phyloP scores from a whole-genome alignment of 2,329 filamentous ascomycete genomes.

The Diaporthe ilicicola region DNA sequence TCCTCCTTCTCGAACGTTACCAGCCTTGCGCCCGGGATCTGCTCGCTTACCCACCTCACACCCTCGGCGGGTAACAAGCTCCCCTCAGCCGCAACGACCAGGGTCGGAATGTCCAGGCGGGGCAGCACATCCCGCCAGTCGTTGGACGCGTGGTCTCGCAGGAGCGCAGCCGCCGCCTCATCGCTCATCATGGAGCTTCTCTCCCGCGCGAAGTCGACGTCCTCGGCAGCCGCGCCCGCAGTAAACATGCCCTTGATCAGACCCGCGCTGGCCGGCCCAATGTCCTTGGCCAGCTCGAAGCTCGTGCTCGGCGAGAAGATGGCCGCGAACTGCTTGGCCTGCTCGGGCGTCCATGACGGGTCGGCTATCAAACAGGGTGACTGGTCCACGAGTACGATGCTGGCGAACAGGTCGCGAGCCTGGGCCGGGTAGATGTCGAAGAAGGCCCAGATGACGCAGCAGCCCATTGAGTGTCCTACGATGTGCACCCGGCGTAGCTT shows the following conservation, averaged over 20 bases:
- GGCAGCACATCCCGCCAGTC: conserved; percentile 44
- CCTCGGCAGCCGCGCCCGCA: conserved; percentile 34
- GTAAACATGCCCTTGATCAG: conserved; percentile 40
- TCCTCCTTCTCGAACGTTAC: conserved; percentile 43
- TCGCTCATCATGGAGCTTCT: conserved; percentile 41
- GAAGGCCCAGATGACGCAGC: conserved; percentile 43
- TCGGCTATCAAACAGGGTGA: conserved; percentile 38
- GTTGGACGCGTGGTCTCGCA: conserved; percentile 39
- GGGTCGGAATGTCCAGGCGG: conserved; percentile 39
- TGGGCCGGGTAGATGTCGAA: conserved; percentile 42
- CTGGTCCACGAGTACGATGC: conserved; percentile 44
- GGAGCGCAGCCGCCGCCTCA: conserved; percentile 37
- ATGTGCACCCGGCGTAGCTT: conserved; percentile 42
- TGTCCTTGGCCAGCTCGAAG: conserved; percentile 36
- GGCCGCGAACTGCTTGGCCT: conserved; percentile 35
- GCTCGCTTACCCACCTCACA: conserved; percentile 39
- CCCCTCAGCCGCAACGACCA: conserved; percentile 39
- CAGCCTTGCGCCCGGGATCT: conserved; percentile 39
- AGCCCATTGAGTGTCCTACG: conserved; percentile 47
- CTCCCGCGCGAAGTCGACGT: conserved; percentile 39
- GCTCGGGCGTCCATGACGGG: conserved; percentile 40
- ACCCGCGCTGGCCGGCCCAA: conserved; percentile 32
- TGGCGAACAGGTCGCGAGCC: conserved; percentile 36
- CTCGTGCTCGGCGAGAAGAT: conserved; percentile 35
- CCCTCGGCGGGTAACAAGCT: conserved; percentile 27